Conservation (phyloP, 2,329 filamentous ascomycete species). For the Simplicillium sp. region DNA sequence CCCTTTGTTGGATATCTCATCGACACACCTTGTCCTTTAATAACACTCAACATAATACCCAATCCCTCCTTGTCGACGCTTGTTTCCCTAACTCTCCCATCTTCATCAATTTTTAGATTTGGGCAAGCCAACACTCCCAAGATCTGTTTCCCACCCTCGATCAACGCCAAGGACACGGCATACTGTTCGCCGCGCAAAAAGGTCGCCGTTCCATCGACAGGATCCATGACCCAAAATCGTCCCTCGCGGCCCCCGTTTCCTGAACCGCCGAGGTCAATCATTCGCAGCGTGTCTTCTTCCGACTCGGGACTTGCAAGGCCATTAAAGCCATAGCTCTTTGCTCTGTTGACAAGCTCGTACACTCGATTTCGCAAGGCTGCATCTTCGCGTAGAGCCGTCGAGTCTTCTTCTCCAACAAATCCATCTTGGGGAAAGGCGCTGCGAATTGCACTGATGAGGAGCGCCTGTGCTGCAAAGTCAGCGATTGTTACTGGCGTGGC, state of each 20-base stretch:
- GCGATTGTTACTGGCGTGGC: conserved; percentile 52
- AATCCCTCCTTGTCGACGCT: conserved; percentile 20
- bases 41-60: conserved; percentile 25
- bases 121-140: conserved; percentile 54
- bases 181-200: conserved; percentile 55
- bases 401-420: conserved; percentile 55
- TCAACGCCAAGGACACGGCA: conserved; percentile 48
- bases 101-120: conserved; percentile 33
- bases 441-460: conserved; percentile 48
- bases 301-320: conserved; percentile 28
- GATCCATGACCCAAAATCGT: conserved; percentile 53
- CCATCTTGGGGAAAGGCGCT: conserved; percentile 41
- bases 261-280: conserved; percentile 48
- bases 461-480: conserved; percentile 54
- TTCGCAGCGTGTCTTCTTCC: conserved; percentile 46
- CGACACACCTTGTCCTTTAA: conserved; percentile 19
- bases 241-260: conserved; percentile 24
- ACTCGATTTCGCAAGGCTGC: conserved; percentile 38
- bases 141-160: conserved; percentile 46
- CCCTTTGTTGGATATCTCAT: conserved; percentile 15
- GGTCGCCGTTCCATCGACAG: conserved; percentile 54
- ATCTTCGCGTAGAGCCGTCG: conserved; percentile 40
- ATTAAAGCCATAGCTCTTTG: conserved; percentile 1
- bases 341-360: conserved; percentile 39
- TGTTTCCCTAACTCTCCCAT: conserved; percentile 24